Base-by-base conservation (phyloP, 2,329 filamentous ascomycete genomes). In the Venturia aucupariae region DNA sequence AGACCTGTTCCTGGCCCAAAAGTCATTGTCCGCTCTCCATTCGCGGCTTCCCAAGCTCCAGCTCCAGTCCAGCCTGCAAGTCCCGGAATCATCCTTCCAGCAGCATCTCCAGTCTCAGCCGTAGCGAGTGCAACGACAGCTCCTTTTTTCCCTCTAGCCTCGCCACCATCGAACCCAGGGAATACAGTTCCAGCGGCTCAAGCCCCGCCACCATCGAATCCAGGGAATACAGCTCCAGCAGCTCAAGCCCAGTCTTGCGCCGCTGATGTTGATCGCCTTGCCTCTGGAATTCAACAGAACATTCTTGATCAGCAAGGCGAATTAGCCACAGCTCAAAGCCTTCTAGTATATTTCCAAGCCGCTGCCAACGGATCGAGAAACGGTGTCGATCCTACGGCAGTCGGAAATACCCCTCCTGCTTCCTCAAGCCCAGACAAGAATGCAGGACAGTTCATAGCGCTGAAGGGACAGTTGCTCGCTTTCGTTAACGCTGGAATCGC, bases 261-360 rank as follows among this genome's bases (percentile, higher is more conserved):
- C 11, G 54, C 54, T 32, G 54, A 59, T 59, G 35, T 59, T 7
- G 54, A 59, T 35, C 54, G 54, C 8, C 54, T 59, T 38, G 54
- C 54, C 13, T 59, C 54, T n/a, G 54, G 54, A 32, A 59, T 59
- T 38, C 54, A 59, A 22, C 54, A 59, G 27, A 59, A 59, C 17
- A 59, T 59, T 2, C 54, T 59, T 11, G 54, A 35, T 7, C 54
- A 59, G 27, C 54, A 59, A 27, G 54, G 54, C 19, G 54, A 59
- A 27, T 38, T 19, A 15, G 24, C 27, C 19, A 32, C 54, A 8
- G 13, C 35, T 10, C 54, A 59, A 59, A 27, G 27, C 22, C 24
- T 62, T 24, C n/a, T 7, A 10, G 15, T 30, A 2, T 44, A 54
- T n/a, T 15, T 62, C 3, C 41, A 62, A 30, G 44, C 41, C 35